A percentile compares a stretch with the other conserved stretches of the same genome.
Evolutionary conservation across 768 basidiomycete genomes (phyloP).

Genomic region (Ramaria sp.): DNA sequence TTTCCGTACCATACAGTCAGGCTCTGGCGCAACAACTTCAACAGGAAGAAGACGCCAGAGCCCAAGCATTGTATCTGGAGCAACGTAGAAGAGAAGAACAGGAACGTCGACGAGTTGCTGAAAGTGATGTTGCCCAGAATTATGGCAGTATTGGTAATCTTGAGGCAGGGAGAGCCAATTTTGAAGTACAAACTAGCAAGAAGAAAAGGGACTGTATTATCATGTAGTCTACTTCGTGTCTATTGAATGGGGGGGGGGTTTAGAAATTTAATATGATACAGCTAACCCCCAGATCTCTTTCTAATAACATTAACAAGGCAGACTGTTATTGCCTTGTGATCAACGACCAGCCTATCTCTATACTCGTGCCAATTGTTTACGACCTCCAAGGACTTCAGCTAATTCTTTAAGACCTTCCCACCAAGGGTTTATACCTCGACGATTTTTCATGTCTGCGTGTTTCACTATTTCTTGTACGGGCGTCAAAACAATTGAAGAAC

Average conservation of each 20-base stretch:
- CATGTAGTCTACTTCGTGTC: slow-evolving; percentile 29
- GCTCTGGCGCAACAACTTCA: slow-evolving; percentile 70
- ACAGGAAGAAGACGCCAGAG: slow-evolving; percentile 58
- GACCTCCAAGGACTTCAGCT: slow-evolving; percentile 53
- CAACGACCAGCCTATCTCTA: neutral
- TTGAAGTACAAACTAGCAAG: slow-evolving; percentile 18
- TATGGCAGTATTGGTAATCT: slow-evolving; percentile 3
- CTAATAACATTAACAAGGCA: neutral
- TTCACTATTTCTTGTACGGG: slow-evolving; percentile 73
- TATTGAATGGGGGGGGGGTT: too few relatives aligned
- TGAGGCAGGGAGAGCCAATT: neutral
- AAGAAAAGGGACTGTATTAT: slow-evolving; percentile 40
- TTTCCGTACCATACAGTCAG: slow-evolving; percentile 28
- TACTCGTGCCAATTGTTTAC: neutral
- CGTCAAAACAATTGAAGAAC: slow-evolving; percentile 71
- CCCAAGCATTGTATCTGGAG: slow-evolving; percentile 17
- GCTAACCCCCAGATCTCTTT: too few relatives aligned
- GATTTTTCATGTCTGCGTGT: slow-evolving; percentile 85
- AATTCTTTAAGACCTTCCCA: slow-evolving; percentile 63
- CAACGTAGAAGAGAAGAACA: slow-evolving; percentile 24
- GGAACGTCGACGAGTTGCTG: slow-evolving; percentile 16
- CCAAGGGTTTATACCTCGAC: slow-evolving; percentile 70
- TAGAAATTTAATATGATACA: too few relatives aligned
- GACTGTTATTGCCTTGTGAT: neutral
- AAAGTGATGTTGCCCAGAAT: neutral